Evolutionary conservation across 306 rosid species (phyloP).

Genomic region (Comarum palustre): DNA sequence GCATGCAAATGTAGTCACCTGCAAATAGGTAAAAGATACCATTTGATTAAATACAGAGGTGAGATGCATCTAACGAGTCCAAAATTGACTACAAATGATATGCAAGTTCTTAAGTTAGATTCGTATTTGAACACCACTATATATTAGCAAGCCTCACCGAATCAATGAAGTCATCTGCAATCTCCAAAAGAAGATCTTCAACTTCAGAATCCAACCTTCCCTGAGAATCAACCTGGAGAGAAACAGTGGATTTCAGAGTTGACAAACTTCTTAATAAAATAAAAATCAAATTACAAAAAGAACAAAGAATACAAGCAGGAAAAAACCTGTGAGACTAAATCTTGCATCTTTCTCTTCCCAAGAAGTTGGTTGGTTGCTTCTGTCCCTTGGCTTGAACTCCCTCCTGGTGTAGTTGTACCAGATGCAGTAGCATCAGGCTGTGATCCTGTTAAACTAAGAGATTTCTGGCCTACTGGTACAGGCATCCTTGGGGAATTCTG

Average conservation of each 20-base stretch:
- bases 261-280: conserved; percentile 9
- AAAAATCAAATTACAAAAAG: not conserved
- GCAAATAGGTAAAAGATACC: conserved; percentile 24
- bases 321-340: conserved; percentile 90
- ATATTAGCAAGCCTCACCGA: conserved; percentile 53
- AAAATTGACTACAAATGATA: not conserved
- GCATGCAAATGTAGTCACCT: conserved; percentile 86
- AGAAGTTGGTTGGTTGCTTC: conserved; percentile 97
- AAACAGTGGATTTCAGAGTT: conserved; percentile 22
- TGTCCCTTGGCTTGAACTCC: conserved; percentile 99
- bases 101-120: conserved; percentile 1
- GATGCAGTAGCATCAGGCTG: conserved; percentile 98
- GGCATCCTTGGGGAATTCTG: conserved; percentile 85
- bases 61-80: not conserved
- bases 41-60: not conserved
- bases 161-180: conserved; percentile 94
- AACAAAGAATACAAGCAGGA: conserved; percentile 12
- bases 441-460: conserved; percentile 94
- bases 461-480: conserved; percentile 78
- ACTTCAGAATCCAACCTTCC: conserved; percentile 87
- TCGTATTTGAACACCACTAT: not conserved
- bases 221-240: conserved; percentile 73
- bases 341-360: conserved; percentile 98
- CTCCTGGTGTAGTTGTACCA: conserved; percentile 95
- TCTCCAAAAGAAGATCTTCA: conserved; percentile 86